Percentiles rank a stretch among this genome's conserved stretches.
These are phyloP conservation scores for Elaphomyces granulatus DNA, from an alignment of 495 filamentous ascomycete genomes.

Conservation along the genomic window DNA sequence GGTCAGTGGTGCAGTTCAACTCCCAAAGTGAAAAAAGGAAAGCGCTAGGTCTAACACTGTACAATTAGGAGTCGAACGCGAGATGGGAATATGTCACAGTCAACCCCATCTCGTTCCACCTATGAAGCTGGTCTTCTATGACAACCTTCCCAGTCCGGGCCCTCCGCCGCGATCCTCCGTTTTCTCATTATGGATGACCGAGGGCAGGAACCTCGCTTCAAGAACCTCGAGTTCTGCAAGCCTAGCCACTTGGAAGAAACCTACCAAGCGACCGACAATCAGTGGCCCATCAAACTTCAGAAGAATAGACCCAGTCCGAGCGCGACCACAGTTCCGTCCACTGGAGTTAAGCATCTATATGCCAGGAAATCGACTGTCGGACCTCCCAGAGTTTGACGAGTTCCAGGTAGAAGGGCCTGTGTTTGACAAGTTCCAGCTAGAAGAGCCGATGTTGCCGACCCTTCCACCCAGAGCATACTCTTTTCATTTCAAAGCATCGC, in stretches of 20 bases:
- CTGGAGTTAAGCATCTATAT: constrained; percentile 63
- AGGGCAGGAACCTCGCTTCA: constrained; percentile 29
- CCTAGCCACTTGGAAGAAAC: constrained; percentile 29
- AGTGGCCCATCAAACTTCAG: constrained; percentile 40
- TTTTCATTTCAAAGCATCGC: constrained; percentile 7
- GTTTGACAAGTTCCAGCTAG: constrained; percentile 19
- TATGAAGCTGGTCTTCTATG: constrained; percentile 29
- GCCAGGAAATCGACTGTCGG: constrained; percentile 50
- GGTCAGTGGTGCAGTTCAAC: constrained; percentile 6
- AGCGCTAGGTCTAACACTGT: constrained; percentile 1
- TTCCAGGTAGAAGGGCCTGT: constrained; percentile 20
- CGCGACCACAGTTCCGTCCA: constrained; percentile 39
- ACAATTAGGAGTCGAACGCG: constrained; percentile 24
- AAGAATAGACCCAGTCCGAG: constrained; percentile 25
- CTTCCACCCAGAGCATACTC: constrained; percentile 20
- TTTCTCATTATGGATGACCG: constrained; percentile 26
- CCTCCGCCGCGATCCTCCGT: constrained; percentile 19
- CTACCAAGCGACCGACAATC: constrained; percentile 31
- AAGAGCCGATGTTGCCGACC: constrained; percentile 11
- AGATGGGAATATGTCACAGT: constrained; percentile 34
- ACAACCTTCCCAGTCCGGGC: constrained; percentile 25
- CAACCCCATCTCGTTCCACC: constrained; percentile 37
- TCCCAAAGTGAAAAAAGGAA: neutral
- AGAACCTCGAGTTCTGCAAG: constrained; percentile 39
- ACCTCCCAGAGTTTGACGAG: constrained; percentile 31